Evolutionary conservation across 1,284 basidiomycete genomes (phyloP).

Genomic region (Amylostereum chailletii): DNA sequence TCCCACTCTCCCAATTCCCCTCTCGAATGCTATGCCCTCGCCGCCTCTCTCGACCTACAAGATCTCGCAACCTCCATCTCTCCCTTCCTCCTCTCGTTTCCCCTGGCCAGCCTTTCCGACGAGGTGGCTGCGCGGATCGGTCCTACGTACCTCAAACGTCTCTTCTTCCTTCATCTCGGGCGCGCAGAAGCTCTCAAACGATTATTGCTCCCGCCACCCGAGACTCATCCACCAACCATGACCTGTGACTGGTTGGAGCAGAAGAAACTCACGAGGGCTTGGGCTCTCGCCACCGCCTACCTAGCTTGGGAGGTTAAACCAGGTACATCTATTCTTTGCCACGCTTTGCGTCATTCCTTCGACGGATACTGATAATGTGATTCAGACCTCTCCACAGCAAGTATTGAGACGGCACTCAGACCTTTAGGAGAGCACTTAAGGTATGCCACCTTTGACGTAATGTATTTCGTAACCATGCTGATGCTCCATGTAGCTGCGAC

Average conservation of each 20-base stretch:
- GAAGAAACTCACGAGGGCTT: conserved; percentile 21
- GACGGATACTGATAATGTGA: too few species aligned
- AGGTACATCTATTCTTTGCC: conserved; percentile 14
- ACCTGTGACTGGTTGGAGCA: conserved; percentile 21
- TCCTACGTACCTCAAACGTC: conserved; percentile 29
- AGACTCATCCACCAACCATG: conserved; percentile 19
- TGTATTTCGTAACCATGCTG: too few species aligned
- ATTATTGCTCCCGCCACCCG: conserved; percentile 25
- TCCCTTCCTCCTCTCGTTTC: conserved; percentile 24
- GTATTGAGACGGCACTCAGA: conserved; percentile 26
- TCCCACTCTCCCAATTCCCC: conserved; percentile 21
- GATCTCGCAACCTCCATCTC: conserved; percentile 27
- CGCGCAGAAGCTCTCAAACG: conserved; percentile 26
- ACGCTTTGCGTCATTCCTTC: too few species aligned
- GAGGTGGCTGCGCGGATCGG: conserved; percentile 26
- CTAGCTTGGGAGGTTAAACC: conserved; percentile 27
- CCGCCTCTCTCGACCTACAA: conserved; percentile 23
- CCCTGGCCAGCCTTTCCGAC: conserved; percentile 24
- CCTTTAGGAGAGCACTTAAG: conserved; percentile 24
- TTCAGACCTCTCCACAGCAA: conserved; percentile 25
- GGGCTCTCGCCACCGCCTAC: conserved; percentile 26
- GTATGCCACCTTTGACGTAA: too few species aligned
- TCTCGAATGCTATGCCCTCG: conserved; percentile 28
- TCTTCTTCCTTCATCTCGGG: conserved; percentile 30
- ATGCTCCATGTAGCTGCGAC: conserved; percentile 19